These are phyloP conservation scores for Rhododendron ovatum DNA, from an alignment of 148 eudicot genomes.

Conservation along the genomic window DNA sequence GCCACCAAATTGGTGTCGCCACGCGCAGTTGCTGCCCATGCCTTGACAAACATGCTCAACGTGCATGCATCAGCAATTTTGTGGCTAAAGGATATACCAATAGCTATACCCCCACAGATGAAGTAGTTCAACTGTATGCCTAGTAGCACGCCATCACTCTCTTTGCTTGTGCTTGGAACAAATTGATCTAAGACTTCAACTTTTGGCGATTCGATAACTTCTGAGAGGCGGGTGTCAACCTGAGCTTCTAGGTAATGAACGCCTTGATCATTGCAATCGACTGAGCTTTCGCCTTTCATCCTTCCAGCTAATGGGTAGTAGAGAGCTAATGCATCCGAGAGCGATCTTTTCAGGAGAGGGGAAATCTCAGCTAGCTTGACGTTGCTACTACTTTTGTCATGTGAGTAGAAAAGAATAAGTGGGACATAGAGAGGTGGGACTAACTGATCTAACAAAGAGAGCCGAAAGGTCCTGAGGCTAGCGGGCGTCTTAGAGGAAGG, in stretches of 20 bases:
- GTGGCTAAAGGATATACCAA: slow-evolving; percentile 31
- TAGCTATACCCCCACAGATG: slow-evolving; percentile 31
- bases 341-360: slow-evolving; percentile 10
- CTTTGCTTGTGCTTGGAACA: slow-evolving; percentile 19
- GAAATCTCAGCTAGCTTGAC: slow-evolving; percentile 9
- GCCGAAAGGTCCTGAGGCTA: slow-evolving; percentile 25
- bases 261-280: slow-evolving; percentile 44
- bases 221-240: slow-evolving; percentile 11
- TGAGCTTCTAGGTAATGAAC: slow-evolving; percentile 22
- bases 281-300: slow-evolving; percentile 17
- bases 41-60: slow-evolving; percentile 25
- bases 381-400: not conserved
- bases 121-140: slow-evolving; percentile 35
- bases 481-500: slow-evolving; percentile 45
- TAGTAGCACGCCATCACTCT: slow-evolving; percentile 15
- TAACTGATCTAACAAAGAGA: slow-evolving; percentile 38
- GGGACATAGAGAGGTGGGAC: slow-evolving; percentile 27
- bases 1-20: not conserved
- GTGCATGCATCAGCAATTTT: slow-evolving; percentile 31
- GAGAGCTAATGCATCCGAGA: slow-evolving; percentile 21
- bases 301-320: slow-evolving; percentile 52
- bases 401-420: slow-evolving; percentile 30
- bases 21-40: slow-evolving; percentile 28
- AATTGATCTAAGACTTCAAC: slow-evolving; percentile 15
- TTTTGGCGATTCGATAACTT: slow-evolving; percentile 19